These are phyloP conservation scores for Blastocystis sp. DNA, from an alignment of 352 stramenopile genomes.

Conservation along the genomic window DNA sequence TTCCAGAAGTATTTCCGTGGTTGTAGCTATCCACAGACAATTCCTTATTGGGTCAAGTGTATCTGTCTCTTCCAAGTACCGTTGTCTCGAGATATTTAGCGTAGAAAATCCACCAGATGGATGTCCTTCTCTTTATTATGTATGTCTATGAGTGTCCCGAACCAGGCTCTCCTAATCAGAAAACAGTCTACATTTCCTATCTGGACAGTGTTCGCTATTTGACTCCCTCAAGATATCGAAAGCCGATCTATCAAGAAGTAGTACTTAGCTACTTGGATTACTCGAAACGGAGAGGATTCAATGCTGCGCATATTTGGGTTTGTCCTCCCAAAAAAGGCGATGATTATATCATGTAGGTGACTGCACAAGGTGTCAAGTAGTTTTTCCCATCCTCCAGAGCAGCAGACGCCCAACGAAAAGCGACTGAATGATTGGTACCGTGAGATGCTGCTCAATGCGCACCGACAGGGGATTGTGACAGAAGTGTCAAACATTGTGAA, in stretches of 20 bases:
- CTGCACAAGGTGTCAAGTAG: not conserved
- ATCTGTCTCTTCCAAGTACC: constrained; percentile 56
- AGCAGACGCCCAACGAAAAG: constrained; percentile 96
- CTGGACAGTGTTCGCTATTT: constrained; percentile 98
- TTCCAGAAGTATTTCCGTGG: constrained; percentile 47
- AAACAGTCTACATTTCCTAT: constrained; percentile 95
- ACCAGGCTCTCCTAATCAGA: constrained; percentile 84
- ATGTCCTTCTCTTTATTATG: constrained; percentile 97
- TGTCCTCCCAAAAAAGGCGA: constrained; percentile 97
- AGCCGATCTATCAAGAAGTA: constrained; percentile 97
- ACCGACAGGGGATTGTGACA: constrained; percentile 81
- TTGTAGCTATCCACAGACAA: not conserved
- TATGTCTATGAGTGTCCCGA: constrained; percentile 99
- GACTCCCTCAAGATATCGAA: constrained; percentile 86
- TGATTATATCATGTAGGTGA: constrained; percentile 95
- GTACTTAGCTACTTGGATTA: constrained; percentile 95
- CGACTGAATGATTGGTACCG: constrained; percentile 88
- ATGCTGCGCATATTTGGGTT: constrained; percentile 96
- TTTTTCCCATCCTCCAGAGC: constrained; percentile 87
- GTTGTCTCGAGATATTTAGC: not conserved
- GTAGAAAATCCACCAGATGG: constrained; percentile 94
- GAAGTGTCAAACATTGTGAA: constrained; percentile 92
- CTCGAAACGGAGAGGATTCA: constrained; percentile 88
- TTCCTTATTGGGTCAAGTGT: constrained; percentile 35
- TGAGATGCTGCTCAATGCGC: constrained; percentile 78